Evolutionary conservation across 83 land plant genomes (phyloP), one percentile per base, ranked within the genome.

Genomic region (Isoetes engelmannii): DNA sequence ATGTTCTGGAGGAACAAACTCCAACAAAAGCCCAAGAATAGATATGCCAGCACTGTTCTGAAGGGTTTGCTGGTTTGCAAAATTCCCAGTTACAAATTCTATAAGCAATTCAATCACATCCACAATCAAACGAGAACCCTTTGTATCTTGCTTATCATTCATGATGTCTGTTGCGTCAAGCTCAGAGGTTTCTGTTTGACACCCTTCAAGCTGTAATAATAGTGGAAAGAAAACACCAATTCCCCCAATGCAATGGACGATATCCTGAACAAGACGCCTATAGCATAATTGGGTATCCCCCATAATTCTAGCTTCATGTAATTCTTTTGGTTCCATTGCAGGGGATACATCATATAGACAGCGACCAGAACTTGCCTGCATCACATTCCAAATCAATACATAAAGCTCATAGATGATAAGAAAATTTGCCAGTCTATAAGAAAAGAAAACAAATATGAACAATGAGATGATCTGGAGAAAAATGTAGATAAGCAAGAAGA

Each of bases 221-320:
- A 94, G 84, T 21, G 98, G 97, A 64, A 94, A 94, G 71, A 94
- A 90, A 9, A 87, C 98, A 50, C 88, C 78, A 47, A 94, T 87
- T 44, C 98, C 98, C 5, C 98, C 98, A 74, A 94, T 92, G 80
- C 96, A 90, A 57, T 94, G 87, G 51, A 94, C 84, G 43, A 83
- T 90, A 63, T 90, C 81, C 61, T 89, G 83, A 20, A 90, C 78
- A 63, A 94, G 68, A 47, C 84, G 85, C 8, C 97, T 82, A 17
- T 90, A 90, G 67, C 98, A 94, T 61, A 94, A 75, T 62, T 84
- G 84, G 43, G 96, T 88, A 0, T 96, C 98, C 61, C 63, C 67
- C 88, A 86, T 71, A 6, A 84, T 78, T 41, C 71, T 77, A 6
- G 98, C 97, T 69, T 82, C 79, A 82, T 87, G 75, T 4, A 44